Conservation (phyloP, 305 asterid genomes). For the Rubia tinctorum region DNA sequence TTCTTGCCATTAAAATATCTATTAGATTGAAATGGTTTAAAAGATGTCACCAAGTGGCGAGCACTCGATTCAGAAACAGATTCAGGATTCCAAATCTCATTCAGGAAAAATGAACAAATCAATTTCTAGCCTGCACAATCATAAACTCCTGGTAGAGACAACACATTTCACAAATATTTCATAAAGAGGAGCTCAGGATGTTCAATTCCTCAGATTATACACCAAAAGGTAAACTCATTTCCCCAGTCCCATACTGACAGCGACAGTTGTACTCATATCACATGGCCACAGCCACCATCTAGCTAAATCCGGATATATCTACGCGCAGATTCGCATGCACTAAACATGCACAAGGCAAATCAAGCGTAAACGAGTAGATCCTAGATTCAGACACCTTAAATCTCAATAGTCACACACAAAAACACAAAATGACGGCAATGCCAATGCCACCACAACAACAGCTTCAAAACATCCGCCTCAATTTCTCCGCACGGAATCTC, state of each 20-base stretch:
- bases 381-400: slow-evolving; percentile 3
- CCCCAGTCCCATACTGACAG: background rate
- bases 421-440: slow-evolving; percentile 5
- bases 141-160: background rate
- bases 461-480: background rate
- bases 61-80: background rate
- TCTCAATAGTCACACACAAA: background rate
- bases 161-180: background rate
- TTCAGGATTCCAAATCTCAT: background rate
- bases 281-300: background rate
- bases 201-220: background rate
- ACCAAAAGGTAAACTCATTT: background rate
- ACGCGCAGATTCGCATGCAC: background rate
- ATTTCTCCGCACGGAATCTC: background rate
- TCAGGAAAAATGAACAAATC: background rate
- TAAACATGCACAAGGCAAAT: slow-evolving; percentile 17
- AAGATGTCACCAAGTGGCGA: background rate
- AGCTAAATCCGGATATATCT: background rate
- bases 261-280: background rate
- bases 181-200: background rate
- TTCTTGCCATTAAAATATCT: background rate
- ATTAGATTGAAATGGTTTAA: background rate
- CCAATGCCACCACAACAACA: background rate
- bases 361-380: slow-evolving; percentile 3
- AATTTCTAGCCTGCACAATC: background rate